phyloP scores from a whole-genome alignment of 2,329 filamentous ascomycete genomes.

The Trichoderma harzianum region DNA sequence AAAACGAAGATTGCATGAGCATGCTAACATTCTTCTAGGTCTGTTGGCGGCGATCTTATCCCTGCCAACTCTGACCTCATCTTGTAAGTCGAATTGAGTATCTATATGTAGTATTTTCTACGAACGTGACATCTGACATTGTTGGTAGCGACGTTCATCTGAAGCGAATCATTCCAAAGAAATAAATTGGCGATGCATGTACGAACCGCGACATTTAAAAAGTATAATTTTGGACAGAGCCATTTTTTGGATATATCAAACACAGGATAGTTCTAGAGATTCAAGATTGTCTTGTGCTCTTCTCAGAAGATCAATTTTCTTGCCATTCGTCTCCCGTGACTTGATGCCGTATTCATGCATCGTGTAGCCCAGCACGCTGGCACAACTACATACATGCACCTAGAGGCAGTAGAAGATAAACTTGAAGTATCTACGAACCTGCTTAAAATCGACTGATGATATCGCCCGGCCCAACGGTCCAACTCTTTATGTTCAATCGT shows the following conservation, averaged over 20 bases:
- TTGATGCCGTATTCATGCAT: neutral
- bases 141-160: neutral
- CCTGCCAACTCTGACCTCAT: neutral
- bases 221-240: neutral
- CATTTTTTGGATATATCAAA: neutral
- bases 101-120: neutral
- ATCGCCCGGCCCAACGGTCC: neutral
- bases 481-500: neutral
- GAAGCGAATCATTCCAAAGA: neutral
- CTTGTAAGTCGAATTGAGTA: neutral
- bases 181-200: neutral
- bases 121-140: neutral
- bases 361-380: neutral
- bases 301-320: neutral
- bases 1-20: neutral
- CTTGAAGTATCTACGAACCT: neutral
- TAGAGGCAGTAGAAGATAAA: neutral
- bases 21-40: neutral
- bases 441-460: neutral
- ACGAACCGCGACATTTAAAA: neutral
- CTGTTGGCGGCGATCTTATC: neutral
- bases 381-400: neutral
- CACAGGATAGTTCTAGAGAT: neutral
- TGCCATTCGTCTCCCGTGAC: neutral
- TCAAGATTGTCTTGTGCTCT: neutral